Evolutionary conservation across 352 stramenopile genomes (phyloP).

Genomic region (Pythium aphanidermatum): DNA sequence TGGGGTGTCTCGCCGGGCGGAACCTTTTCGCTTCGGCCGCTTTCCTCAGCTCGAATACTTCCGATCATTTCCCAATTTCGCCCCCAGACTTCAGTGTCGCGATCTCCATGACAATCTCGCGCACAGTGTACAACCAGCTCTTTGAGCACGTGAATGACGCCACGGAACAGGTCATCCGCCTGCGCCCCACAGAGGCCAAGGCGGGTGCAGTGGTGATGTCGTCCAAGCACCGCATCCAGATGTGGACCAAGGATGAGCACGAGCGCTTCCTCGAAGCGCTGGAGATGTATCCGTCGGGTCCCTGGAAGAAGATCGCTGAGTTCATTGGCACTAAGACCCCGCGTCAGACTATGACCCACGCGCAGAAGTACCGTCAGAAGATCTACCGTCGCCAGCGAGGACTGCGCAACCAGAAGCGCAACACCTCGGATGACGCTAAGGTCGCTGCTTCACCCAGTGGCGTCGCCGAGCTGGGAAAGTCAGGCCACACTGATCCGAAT

Average conservation of each 20-base stretch:
- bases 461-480: constrained; percentile 54
- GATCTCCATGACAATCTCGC: constrained; percentile 68
- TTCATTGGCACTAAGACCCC: constrained; percentile 83
- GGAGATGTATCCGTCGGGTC: constrained; percentile 77
- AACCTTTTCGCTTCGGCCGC: constrained; percentile 20
- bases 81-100: constrained; percentile 1
- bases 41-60: constrained; percentile 3
- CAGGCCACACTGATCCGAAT: constrained; percentile 22
- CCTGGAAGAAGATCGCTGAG: constrained; percentile 84
- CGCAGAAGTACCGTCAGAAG: constrained; percentile 83
- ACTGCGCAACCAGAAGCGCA: constrained; percentile 67
- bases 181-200: constrained; percentile 75
- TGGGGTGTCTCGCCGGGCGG: constrained; percentile 15
- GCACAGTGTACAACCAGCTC: constrained; percentile 79
- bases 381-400: constrained; percentile 66
- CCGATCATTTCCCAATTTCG: constrained; percentile 23
- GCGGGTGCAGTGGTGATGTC: constrained; percentile 70
- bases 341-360: constrained; percentile 91
- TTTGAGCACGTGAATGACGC: constrained; percentile 51
- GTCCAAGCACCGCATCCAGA: constrained; percentile 79
- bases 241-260: constrained; percentile 85
- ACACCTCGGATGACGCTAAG: constrained; percentile 26
- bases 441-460: constrained; percentile 46
- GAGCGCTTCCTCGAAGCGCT: constrained; percentile 79
- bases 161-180: constrained; percentile 66